phyloP scores from a whole-genome alignment of 225 moss, liverwort and hornwort genomes.

The Bryum argenteum region DNA sequence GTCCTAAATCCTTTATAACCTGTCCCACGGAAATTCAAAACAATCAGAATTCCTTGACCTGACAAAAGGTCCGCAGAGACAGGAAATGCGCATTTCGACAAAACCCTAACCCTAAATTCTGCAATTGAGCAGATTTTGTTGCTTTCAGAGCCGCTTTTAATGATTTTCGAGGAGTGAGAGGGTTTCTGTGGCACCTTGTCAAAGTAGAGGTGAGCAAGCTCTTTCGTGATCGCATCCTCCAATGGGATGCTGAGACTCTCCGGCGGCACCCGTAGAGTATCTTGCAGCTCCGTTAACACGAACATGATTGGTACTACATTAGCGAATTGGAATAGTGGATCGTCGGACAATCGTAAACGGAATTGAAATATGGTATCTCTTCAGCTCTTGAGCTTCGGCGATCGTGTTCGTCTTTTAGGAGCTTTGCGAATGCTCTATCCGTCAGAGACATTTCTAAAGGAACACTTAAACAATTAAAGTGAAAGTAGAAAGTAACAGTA shows the following conservation, averaged over 20 bases:
- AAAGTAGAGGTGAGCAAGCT: constrained; percentile 43
- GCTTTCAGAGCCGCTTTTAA: no score
- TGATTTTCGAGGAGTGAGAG: neutral
- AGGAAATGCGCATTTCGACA: neutral
- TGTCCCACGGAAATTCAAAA: constrained; percentile 34
- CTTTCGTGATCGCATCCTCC: constrained; percentile 48
- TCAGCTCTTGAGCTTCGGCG: no score
- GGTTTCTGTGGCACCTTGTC: constrained; percentile 34
- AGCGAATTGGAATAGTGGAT: no score
- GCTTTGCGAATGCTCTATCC: no score
- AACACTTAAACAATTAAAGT: no score
- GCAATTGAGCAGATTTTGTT: no score
- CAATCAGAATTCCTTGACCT: neutral
- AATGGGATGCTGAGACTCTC: constrained; percentile 44
- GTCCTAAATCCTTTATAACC: constrained; percentile 84
- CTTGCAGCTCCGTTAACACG: constrained; percentile 50
- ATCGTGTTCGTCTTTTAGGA: no score
- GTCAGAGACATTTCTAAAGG: no score
- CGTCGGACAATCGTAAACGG: no score
- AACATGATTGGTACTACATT: constrained; percentile 31
- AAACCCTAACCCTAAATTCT: neutral
- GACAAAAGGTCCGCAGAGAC: neutral
- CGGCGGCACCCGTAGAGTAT: constrained; percentile 49
- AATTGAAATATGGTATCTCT: no score
- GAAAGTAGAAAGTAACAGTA: no score